Conservation (phyloP, 106 monocot species). For the Dendrobium officinale region DNA sequence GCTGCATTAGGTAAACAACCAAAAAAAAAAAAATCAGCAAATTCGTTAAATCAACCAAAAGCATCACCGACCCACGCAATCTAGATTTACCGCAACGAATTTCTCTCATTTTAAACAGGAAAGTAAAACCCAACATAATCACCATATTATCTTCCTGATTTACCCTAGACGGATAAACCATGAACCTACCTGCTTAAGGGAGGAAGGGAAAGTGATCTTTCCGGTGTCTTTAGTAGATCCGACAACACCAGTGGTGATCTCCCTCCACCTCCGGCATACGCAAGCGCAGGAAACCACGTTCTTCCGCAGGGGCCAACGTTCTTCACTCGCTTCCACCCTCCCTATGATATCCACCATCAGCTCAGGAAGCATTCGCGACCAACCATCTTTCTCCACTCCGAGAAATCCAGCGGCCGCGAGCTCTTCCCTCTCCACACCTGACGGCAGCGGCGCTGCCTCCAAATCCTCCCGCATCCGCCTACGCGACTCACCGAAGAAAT, state of each 20-base stretch:
- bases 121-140: background rate
- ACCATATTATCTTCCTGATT: background rate
- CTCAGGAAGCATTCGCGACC: slow-evolving; percentile 73
- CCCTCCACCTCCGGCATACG: slow-evolving; percentile 75
- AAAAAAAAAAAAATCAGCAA: background rate
- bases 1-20: slow-evolving; percentile 17
- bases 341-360: slow-evolving; percentile 50
- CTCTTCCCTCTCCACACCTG: background rate
- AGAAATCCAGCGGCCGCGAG: background rate
- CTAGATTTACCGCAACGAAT: background rate
- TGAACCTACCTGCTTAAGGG: slow-evolving; percentile 65
- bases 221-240: slow-evolving; percentile 31
- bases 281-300: slow-evolving; percentile 68
- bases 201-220: slow-evolving; percentile 67
- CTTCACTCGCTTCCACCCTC: slow-evolving; percentile 53
- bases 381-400: slow-evolving; percentile 30
- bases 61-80: background rate
- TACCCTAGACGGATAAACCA: background rate
- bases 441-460: background rate
- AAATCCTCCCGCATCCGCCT: background rate
- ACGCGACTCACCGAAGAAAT: background rate
- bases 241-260: slow-evolving; percentile 34
- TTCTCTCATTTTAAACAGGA: background rate
- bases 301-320: slow-evolving; percentile 65
- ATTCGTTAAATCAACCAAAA: background rate